Conservation (phyloP, 164 flowering plant genomes). For the Chimonanthus praecox region DNA sequence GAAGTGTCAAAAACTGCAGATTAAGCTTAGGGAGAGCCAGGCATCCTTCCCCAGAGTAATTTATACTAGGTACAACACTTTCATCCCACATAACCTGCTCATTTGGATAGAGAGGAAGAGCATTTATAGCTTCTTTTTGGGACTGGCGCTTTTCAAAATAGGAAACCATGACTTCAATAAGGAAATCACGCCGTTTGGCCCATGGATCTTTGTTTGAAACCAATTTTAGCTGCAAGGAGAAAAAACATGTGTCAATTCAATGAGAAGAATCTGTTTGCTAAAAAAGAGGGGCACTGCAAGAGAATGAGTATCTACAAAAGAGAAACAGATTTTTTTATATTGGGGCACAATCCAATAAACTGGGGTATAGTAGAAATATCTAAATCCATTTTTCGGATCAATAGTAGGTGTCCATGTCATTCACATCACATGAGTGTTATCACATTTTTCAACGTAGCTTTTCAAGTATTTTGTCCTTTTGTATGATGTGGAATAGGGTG, state of each 20-base stretch:
- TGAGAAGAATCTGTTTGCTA: not conserved
- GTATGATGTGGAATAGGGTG: no score
- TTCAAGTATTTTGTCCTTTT: no score
- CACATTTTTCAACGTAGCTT: no score
- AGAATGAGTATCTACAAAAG: no score
- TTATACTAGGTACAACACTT: conserved; percentile 96
- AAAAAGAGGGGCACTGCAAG: not conserved
- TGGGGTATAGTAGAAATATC: no score
- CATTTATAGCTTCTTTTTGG: conserved; percentile 96
- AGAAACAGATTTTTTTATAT: no score
- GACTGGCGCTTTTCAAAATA: conserved; percentile 89
- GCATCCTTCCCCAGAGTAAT: conserved; percentile 99
- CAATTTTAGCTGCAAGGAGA: conserved; percentile 71
- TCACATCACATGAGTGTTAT: no score
- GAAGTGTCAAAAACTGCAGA: conserved; percentile 89
- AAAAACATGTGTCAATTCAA: not conserved
- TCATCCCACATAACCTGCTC: conserved; percentile 99
- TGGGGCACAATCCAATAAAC: no score
- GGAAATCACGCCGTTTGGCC: conserved; percentile 82
- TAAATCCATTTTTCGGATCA: no score
- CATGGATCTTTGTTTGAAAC: conserved; percentile 79
- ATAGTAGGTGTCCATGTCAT: no score
- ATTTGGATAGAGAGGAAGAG: conserved; percentile 96
- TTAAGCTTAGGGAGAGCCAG: conserved; percentile 96
- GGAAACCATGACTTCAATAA: conserved; percentile 83